Evolutionary conservation across 306 rosid species (phyloP).

Genomic region (Abrus precatorius): DNA sequence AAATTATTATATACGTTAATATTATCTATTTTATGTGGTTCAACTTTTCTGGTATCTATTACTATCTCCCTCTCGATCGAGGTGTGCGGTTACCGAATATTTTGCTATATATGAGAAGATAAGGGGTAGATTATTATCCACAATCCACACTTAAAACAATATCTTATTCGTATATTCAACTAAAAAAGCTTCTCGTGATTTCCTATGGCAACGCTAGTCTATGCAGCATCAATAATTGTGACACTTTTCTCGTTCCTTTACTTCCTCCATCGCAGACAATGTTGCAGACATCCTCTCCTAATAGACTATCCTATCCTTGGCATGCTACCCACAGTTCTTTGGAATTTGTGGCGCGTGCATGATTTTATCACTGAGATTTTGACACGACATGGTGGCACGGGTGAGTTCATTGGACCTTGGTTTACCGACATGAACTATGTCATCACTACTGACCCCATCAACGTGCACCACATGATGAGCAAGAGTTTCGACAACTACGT

Average conservation of each 20-base stretch:
- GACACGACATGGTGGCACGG: constrained; percentile 36
- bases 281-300: constrained; percentile 20
- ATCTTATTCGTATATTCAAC: too few species aligned
- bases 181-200: too few species aligned
- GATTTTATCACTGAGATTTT: neutral
- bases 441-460: constrained; percentile 53
- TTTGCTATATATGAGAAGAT: too few species aligned
- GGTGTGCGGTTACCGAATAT: too few species aligned
- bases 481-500: constrained; percentile 49
- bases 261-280: neutral
- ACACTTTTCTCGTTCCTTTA: neutral
- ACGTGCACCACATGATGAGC: constrained; percentile 48
- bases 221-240: neutral
- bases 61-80: too few species aligned
- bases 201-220: neutral
- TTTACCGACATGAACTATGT: constrained; percentile 40
- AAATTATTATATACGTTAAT: too few species aligned
- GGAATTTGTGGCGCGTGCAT: constrained; percentile 17
- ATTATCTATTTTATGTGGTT: too few species aligned
- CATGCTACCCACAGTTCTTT: constrained; percentile 44
- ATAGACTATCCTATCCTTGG: constrained; percentile 57
- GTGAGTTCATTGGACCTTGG: constrained; percentile 52
- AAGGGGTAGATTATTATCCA: too few species aligned
- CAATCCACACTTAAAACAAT: too few species aligned
- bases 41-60: too few species aligned